Conservation (phyloP, 768 basidiomycete species). For the Saitozyma podzolica region DNA sequence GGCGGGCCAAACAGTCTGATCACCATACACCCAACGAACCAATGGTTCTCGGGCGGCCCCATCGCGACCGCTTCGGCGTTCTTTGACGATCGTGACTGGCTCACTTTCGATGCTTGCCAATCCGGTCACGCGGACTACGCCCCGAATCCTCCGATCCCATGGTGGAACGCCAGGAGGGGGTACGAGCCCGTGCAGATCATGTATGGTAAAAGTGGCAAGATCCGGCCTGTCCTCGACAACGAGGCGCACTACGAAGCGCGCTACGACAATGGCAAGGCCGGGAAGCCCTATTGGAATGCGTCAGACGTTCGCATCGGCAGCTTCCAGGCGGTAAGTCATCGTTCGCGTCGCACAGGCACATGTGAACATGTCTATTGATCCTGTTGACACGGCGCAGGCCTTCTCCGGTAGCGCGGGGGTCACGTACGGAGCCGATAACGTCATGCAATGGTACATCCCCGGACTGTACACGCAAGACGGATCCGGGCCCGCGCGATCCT, state of each 20-base stretch:
- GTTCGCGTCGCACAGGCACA: not conserved
- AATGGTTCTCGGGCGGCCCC: not conserved
- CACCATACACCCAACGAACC: slow-evolving; percentile 2
- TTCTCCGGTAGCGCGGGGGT: too few species aligned
- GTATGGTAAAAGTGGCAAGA: not conserved
- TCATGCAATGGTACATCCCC: too few species aligned
- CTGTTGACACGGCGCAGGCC: too few species aligned
- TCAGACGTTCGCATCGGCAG: not conserved
- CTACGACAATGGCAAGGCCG: slow-evolving; percentile 3
- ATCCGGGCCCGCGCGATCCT: too few species aligned
- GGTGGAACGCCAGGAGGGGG: slow-evolving; percentile 3
- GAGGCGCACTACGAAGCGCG: slow-evolving; percentile 1
- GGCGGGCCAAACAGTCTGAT: not conserved
- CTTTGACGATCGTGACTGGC: too few species aligned
- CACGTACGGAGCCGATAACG: too few species aligned
- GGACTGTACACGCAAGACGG: too few species aligned
- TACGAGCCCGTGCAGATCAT: not conserved
- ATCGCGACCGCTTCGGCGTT: too few species aligned
- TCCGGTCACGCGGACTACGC: slow-evolving; percentile 3
- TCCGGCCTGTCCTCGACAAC: slow-evolving; percentile 5
- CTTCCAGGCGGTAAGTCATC: not conserved
- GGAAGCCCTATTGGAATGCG: slow-evolving; percentile 2
- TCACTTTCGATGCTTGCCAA: not conserved
- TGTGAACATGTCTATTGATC: too few species aligned
- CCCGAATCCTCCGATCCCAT: slow-evolving; percentile 3